Evolutionary conservation across 2,329 filamentous ascomycete species (phyloP).

Genomic region (Helminthosporium solani): DNA sequence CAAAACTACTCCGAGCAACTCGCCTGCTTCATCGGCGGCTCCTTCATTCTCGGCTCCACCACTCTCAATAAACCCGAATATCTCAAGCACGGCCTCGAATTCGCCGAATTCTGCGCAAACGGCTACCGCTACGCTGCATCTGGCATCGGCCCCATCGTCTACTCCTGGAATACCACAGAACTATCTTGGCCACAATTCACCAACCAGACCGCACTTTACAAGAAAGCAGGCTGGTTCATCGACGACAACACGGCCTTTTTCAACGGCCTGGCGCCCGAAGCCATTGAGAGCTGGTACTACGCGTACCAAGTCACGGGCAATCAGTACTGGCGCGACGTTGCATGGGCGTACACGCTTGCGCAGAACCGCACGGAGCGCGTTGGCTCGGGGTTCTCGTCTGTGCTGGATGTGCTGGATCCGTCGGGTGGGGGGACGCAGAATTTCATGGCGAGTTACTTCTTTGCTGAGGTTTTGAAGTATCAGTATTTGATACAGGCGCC

Average conservation of each 20-base stretch:
- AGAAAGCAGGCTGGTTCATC: slow-evolving; percentile 18
- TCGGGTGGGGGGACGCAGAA: slow-evolving; percentile 62
- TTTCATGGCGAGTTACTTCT: slow-evolving; percentile 78
- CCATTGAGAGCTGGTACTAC: slow-evolving; percentile 60
- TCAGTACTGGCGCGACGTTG: slow-evolving; percentile 32
- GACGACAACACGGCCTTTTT: slow-evolving; percentile 11
- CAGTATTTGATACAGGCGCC: slow-evolving; percentile 66
- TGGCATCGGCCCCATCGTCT: slow-evolving; percentile 29
- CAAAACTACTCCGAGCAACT: slow-evolving; percentile 25
- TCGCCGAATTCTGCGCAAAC: slow-evolving; percentile 23
- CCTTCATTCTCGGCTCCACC: slow-evolving; percentile 36
- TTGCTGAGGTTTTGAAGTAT: slow-evolving; percentile 83
- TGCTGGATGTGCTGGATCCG: slow-evolving; percentile 62
- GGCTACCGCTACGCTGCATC: slow-evolving; percentile 19
- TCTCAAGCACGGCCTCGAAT: slow-evolving; percentile 31
- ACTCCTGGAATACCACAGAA: slow-evolving; percentile 25
- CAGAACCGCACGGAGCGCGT: slow-evolving; percentile 63
- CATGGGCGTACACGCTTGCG: slow-evolving; percentile 53
- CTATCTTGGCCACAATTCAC: slow-evolving; percentile 8
- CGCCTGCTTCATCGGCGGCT: slow-evolving; percentile 36
- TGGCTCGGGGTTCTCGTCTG: slow-evolving; percentile 63
- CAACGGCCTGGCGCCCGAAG: slow-evolving; percentile 21
- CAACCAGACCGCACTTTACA: slow-evolving; percentile 13
- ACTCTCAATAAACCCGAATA: slow-evolving; percentile 22
- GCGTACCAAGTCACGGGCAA: slow-evolving; percentile 76